Conservation (phyloP, 768 basidiomycete genomes). For the Sporobolomyces phaffii region DNA sequence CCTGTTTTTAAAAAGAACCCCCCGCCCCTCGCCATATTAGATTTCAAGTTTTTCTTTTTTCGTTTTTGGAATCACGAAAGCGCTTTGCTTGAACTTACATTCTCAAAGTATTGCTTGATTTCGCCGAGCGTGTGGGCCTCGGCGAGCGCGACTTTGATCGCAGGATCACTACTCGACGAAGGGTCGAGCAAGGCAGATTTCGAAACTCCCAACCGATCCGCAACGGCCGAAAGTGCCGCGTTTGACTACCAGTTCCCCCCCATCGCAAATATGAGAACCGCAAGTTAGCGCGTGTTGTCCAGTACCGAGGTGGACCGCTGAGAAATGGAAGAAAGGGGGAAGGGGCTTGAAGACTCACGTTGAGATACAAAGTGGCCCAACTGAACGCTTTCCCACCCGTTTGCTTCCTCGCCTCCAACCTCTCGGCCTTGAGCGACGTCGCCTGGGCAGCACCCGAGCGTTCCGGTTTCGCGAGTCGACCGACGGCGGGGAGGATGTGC, state of each 20-base stretch:
- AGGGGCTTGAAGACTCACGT: constrained; percentile 63
- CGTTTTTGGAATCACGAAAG: too few species aligned
- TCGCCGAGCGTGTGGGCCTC: constrained; percentile 95
- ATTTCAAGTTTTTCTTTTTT: too few species aligned
- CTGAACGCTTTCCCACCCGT: constrained; percentile 73
- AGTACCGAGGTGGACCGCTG: too few species aligned
- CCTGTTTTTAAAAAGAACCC: too few species aligned
- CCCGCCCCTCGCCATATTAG: too few species aligned
- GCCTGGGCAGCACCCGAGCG: constrained; percentile 51
- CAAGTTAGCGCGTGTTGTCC: too few species aligned
- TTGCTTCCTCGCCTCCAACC: constrained; percentile 59
- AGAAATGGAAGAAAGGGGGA: constrained; percentile 29
- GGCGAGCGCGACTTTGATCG: constrained; percentile 90
- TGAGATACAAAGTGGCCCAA: constrained; percentile 94
- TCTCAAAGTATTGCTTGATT: constrained; percentile 80
- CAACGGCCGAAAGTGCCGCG: constrained; percentile 83
- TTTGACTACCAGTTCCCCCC: too few species aligned
- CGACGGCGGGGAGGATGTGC: constrained; percentile 80
- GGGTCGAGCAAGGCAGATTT: constrained; percentile 86
- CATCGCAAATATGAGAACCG: too few species aligned
- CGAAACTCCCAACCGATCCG: constrained; percentile 75
- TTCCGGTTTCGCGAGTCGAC: constrained; percentile 44
- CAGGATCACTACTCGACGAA: constrained; percentile 54
- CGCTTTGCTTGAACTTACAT: too few species aligned
- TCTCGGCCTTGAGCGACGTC: constrained; percentile 56